Evolutionary conservation across 805 yeast species (phyloP), one percentile per base, ranked within the genome.

Genomic region (Saccharomycopsis oosterbeekiorum): DNA sequence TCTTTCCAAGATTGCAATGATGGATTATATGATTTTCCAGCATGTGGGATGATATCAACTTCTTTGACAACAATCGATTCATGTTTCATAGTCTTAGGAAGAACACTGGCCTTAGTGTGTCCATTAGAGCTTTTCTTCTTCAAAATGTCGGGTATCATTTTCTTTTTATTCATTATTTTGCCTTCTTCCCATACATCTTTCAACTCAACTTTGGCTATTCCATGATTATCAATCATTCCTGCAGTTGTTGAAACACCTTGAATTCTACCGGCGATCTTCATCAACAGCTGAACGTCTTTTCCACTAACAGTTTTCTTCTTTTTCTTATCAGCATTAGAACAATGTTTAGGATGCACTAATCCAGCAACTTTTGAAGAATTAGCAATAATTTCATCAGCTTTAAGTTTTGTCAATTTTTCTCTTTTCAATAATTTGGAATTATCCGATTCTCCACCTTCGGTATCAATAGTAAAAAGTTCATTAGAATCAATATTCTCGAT

Each of bases 11-110:
- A 83, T 60, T 85, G 87, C 65, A 85, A 76, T 12, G 93, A 80
- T 29, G 99, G 99, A 70, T 94, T 94, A 70, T 90, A 94, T 1
- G 98, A 92, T 71, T 87, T 88, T 60, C 98, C 98, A 1, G 86
- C 94, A 67, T 86, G 85, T 12, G 96, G 91, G 2, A 84, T 61
- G 1, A 67, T 71, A 19, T 78, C 84, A 56, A 74, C 68, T n/a
- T 78, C 78, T 62, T 76, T 79, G 17, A 89, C 80, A 51, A 68
- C 67, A n/a, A 84, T 70, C 1, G 96, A 85, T 2, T 75, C 75
- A 39, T 74, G 71, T 56, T 72, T 76, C 65, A 84, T 67, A 1
- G 92, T 85, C 29, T 70, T 71, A 14, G 94, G 93, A 12, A 54
- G 57, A 3, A 73, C 76, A 4, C 70, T 71, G 4, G 89, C 82